Evolutionary conservation across 768 basidiomycete species (phyloP).

Genomic region (Harrya chromipes): DNA sequence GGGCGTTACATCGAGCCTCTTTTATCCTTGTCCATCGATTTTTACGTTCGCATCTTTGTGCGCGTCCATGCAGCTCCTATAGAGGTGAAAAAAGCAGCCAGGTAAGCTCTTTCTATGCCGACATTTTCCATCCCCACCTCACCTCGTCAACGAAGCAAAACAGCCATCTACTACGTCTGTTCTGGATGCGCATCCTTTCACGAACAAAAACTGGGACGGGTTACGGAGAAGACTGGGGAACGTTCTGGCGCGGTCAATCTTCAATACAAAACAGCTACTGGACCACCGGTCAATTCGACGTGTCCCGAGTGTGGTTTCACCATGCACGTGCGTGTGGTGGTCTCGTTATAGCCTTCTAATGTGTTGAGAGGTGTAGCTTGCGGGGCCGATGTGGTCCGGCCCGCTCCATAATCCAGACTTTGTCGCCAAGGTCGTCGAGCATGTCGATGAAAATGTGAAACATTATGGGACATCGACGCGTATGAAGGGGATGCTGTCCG

Average conservation of each 20-base stretch:
- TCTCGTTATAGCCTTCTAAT: neutral
- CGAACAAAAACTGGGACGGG: conserved; percentile 80
- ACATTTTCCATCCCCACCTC: neutral
- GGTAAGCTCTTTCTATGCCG: conserved; percentile 45
- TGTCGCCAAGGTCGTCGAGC: conserved; percentile 67
- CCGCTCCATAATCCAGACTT: conserved; percentile 79
- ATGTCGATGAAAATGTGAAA: conserved; percentile 58
- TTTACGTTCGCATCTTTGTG: conserved; percentile 92
- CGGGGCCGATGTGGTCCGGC: conserved; percentile 97
- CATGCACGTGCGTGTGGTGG: conserved; percentile 61
- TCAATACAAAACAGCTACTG: conserved; percentile 68
- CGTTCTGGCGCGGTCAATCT: conserved; percentile 55
- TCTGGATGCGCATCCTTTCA: conserved; percentile 77
- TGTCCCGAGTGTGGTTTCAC: conserved; percentile 82
- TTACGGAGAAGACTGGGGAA: conserved; percentile 58
- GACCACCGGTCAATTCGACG: conserved; percentile 59
- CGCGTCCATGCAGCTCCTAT: conserved; percentile 68
- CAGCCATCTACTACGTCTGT: conserved; percentile 82
- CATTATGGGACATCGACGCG: conserved; percentile 76
- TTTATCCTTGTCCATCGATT: conserved; percentile 91
- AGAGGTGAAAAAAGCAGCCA: conserved; percentile 79
- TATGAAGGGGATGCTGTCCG: conserved; percentile 94
- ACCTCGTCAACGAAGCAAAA: conserved; percentile 56
- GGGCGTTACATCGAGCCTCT: conserved; percentile 90
- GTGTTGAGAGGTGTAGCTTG: conserved; percentile 49